Conservation (phyloP, 352 stramenopile genomes). For the Phytophthora fragariae region DNA sequence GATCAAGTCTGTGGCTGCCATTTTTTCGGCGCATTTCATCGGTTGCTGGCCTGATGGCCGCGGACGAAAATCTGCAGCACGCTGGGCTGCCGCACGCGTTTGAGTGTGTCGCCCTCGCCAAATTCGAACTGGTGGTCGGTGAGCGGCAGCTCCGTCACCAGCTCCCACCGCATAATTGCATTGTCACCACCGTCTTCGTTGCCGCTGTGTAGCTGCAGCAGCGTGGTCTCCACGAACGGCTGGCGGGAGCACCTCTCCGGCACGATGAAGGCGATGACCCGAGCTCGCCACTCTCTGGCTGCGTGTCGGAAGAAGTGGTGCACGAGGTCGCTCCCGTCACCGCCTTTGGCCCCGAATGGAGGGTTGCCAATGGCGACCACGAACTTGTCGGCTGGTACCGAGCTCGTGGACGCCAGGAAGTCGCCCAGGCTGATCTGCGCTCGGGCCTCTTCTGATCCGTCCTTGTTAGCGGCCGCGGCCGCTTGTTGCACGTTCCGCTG, state of each 20-base stretch:
- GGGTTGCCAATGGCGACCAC: slow-evolving; percentile 74
- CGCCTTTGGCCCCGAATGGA: slow-evolving; percentile 57
- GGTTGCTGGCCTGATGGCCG: not conserved
- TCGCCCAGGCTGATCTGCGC: slow-evolving; percentile 50
- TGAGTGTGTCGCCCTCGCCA: slow-evolving; percentile 31
- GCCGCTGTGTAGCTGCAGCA: slow-evolving; percentile 31
- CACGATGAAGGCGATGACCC: slow-evolving; percentile 75
- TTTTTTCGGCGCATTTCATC: not conserved
- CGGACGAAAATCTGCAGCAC: slow-evolving; percentile 52
- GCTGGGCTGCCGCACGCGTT: slow-evolving; percentile 76
- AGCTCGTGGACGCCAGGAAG: slow-evolving; percentile 57
- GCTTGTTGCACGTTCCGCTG: slow-evolving; percentile 20
- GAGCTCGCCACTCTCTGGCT: slow-evolving; percentile 54
- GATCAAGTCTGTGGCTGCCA: not conserved
- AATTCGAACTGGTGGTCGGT: slow-evolving; percentile 70
- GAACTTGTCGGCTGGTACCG: slow-evolving; percentile 5
- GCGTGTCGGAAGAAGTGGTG: slow-evolving; percentile 60
- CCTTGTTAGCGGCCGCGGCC: not conserved
- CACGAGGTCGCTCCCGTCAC: slow-evolving; percentile 54
- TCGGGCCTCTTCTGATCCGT: slow-evolving; percentile 8
- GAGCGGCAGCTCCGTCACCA: slow-evolving; percentile 45
- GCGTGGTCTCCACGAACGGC: slow-evolving; percentile 49
- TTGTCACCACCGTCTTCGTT: too few species aligned
- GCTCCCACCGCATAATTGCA: slow-evolving; percentile 25
- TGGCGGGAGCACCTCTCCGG: slow-evolving; percentile 60